A percentile compares a stretch with the other conserved stretches of the same genome.
These are phyloP conservation scores for Phytophthora capsici DNA, from an alignment of 352 stramenopile species.

Conservation along the genomic window DNA sequence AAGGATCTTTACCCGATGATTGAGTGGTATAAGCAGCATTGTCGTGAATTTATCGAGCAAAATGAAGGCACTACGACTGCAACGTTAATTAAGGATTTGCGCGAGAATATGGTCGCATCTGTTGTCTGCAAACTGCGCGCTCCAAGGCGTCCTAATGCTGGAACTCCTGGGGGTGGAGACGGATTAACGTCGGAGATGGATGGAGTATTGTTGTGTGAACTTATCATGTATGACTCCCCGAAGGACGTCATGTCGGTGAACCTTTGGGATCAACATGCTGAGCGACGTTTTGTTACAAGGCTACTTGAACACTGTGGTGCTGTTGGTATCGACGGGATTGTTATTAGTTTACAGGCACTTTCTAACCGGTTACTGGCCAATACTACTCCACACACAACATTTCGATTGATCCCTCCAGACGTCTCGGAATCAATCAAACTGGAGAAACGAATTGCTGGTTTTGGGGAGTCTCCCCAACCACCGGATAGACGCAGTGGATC, in stretches of 20 bases:
- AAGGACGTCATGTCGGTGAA: conserved; percentile 57
- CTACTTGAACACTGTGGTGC: conserved; percentile 47
- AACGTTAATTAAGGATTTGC: conserved; percentile 49
- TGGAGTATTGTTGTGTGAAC: conserved; percentile 51
- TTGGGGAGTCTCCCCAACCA: background rate
- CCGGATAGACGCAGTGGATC: background rate
- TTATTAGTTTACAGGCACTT: conserved; percentile 55
- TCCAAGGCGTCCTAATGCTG: background rate
- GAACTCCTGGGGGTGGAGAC: background rate
- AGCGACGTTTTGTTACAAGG: conserved; percentile 46
- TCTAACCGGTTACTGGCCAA: conserved; percentile 61
- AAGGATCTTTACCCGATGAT: conserved; percentile 71
- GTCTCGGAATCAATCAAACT: conserved; percentile 37
- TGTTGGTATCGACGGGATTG: conserved; percentile 47
- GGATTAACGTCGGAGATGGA: conserved; percentile 35
- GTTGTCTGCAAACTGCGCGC: conserved; percentile 47
- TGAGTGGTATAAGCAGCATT: conserved; percentile 71
- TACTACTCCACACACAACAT: conserved; percentile 61
- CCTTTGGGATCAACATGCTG: conserved; percentile 71
- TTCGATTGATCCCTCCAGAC: conserved; percentile 36
- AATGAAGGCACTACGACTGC: background rate
- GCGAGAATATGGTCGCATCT: conserved; percentile 64
- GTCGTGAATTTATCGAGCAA: conserved; percentile 41
- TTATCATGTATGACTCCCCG: conserved; percentile 52
- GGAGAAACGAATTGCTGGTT: conserved; percentile 18